Conservation (phyloP, 2,329 filamentous ascomycete genomes). For the Paecilomyces sp. region DNA sequence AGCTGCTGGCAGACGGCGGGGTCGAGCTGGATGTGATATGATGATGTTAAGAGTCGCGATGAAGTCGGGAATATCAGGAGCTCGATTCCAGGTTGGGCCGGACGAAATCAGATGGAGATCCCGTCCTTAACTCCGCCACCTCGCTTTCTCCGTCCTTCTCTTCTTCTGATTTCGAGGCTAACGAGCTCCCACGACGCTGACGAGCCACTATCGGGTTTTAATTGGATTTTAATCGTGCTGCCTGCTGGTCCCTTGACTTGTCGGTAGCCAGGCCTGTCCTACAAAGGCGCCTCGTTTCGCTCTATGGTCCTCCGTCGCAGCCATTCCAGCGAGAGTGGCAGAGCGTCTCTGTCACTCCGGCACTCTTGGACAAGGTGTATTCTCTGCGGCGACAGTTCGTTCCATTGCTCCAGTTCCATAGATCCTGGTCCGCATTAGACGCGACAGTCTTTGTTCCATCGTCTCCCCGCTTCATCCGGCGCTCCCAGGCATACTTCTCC, state of each 20-base stretch:
- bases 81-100: neutral
- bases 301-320: neutral
- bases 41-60: too few species aligned
- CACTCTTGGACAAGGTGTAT: conserved; percentile 19
- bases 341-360: conserved; percentile 13
- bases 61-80: conserved; percentile 1
- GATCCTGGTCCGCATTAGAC: conserved; percentile 17
- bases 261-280: neutral
- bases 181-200: neutral
- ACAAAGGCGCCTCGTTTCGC: neutral
- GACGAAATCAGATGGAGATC: conserved; percentile 6
- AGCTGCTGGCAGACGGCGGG: neutral
- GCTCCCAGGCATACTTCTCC: neutral
- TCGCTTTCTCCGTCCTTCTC: conserved; percentile 1
- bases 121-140: conserved; percentile 9
- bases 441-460: conserved; percentile 7
- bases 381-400: conserved; percentile 13
- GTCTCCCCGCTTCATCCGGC: conserved; percentile 5
- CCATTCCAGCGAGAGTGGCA: conserved; percentile 14
- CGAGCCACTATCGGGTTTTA: neutral
- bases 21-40: too few species aligned
- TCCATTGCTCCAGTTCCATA: conserved; percentile 15
- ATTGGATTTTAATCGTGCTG: neutral
- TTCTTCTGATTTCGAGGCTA: neutral
- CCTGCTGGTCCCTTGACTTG: neutral